phyloP scores from a whole-genome alignment of 176 grass and related monocot genomes.

The Rhipidocladum racemiflorum region DNA sequence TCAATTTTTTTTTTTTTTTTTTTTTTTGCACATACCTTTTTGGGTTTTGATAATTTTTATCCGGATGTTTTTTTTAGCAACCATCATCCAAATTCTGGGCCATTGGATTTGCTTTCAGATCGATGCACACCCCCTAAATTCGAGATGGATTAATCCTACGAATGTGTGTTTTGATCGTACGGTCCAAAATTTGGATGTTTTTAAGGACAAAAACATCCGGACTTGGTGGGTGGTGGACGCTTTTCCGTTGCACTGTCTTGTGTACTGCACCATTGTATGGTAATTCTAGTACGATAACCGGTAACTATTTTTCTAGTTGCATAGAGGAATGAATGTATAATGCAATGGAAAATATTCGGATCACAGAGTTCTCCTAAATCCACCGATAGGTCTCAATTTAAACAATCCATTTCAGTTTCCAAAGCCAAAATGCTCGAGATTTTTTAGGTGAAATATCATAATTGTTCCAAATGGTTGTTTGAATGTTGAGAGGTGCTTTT shows the following conservation, averaged over 20 bases:
- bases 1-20: slow-evolving; percentile 34
- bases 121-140: too few species aligned
- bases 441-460: not conserved
- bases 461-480: too few species aligned
- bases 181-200: too few species aligned
- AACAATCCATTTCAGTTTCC: not conserved
- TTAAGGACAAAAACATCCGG: too few species aligned
- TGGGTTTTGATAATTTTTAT: too few species aligned
- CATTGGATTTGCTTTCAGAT: too few species aligned
- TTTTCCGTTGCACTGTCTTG: slow-evolving; percentile 21
- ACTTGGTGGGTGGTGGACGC: slow-evolving; percentile 40
- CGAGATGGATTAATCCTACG: too few species aligned
- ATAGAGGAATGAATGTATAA: not conserved
- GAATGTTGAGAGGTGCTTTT: too few species aligned
- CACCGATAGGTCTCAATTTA: not conserved
- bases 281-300: slow-evolving; percentile 34
- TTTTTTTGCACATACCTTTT: slow-evolving; percentile 21
- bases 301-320: not conserved
- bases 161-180: too few species aligned
- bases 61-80: too few species aligned
- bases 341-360: not conserved
- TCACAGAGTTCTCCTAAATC: not conserved
- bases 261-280: slow-evolving; percentile 26
- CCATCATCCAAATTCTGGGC: too few species aligned
- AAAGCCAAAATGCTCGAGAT: not conserved